These are phyloP conservation scores for Phytophthora lateralis DNA, from an alignment of 352 stramenopile species.

Conservation along the genomic window DNA sequence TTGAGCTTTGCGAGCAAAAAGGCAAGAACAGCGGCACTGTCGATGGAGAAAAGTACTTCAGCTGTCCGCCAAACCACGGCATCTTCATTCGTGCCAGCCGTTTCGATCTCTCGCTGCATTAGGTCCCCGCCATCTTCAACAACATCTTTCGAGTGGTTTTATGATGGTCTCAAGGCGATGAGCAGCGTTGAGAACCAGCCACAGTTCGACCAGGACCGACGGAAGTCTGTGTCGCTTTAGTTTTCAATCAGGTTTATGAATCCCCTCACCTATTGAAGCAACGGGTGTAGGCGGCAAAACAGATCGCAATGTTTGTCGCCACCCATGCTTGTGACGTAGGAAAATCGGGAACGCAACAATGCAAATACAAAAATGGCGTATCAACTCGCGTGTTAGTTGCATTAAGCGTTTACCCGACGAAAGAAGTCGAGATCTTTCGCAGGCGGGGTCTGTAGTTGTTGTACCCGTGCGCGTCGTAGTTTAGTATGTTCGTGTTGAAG, in stretches of 20 bases:
- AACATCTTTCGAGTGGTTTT: slow-evolving; percentile 23
- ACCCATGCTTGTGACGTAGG: slow-evolving; percentile 3
- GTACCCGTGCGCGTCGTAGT: slow-evolving; percentile 49
- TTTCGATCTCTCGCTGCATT: slow-evolving; percentile 47
- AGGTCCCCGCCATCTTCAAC: slow-evolving; percentile 1
- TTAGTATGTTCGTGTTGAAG: slow-evolving; percentile 55
- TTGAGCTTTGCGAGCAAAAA: slow-evolving; percentile 66
- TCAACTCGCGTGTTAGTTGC: slow-evolving; percentile 4
- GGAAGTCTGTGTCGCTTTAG: slow-evolving; percentile 17
- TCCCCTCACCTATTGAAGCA: slow-evolving; percentile 2
- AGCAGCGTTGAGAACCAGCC: slow-evolving; percentile 23
- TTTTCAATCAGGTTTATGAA: slow-evolving; percentile 26
- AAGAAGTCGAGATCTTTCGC: slow-evolving; percentile 48
- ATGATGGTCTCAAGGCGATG: slow-evolving; percentile 30
- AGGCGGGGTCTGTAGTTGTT: slow-evolving; percentile 47
- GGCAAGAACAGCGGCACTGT: slow-evolving; percentile 74
- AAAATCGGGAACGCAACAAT: slow-evolving; percentile 21
- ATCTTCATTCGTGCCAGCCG: slow-evolving; percentile 76
- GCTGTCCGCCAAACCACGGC: slow-evolving; percentile 52
- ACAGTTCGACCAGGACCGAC: slow-evolving; percentile 5
- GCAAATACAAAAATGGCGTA: slow-evolving; percentile 16
- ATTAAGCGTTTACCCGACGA: slow-evolving; percentile 16
- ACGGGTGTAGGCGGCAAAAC: background rate
- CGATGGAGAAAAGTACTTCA: slow-evolving; percentile 68
- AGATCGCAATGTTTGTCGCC: slow-evolving; percentile 32